Evolutionary conservation across 495 filamentous ascomycete genomes (phyloP), one percentile per base, ranked within the genome.

Genomic region (Aspergillus indologenus): DNA sequence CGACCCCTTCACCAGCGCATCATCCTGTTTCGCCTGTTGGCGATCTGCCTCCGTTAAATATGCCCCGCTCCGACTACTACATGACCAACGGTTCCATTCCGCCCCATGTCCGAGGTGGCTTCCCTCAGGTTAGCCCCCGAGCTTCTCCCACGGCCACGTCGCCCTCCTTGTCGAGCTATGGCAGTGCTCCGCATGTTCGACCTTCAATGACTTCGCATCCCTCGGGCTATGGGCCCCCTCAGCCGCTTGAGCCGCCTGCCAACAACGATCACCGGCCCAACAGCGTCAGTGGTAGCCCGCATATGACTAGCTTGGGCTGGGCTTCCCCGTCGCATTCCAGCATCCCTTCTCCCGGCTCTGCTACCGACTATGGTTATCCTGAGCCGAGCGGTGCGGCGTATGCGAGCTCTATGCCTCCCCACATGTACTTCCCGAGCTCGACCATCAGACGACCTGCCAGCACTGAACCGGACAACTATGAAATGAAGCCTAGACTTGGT

Each of bases 1-100:
- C 90, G 11, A 94, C 93, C 2, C 91, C 93, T 19, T 96, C 93
- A 9, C 92, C 92, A 1, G 83, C 82, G n/a, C 85, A 90, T 53
- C 83, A 86, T 45, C 72, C 88, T 2, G 81, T 92, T 62, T 96
- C 93, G 2, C 92, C 94, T 3, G 80, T 81, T 54, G 81, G 85
- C 5, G 90, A 93, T 40, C 81, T 95, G 58, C 86, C 89, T 42
- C 85, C 85, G 1, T 77, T 94, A 62, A 81, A 80, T 56, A 87
- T 96, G 76, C 86, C 87, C 57, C 86, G 88, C 51, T 85, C 84
- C 21, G 85, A 88, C 26, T 89, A 87, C 60, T 93, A 91, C 72
- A 78, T 84, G 77, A 74, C 75, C 44, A 74, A 82, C 85, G 79
- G 85, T 40, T 80, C 87, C 2, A 82, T 97, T 6, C 94, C 93